phyloP scores from a whole-genome alignment of 441 rosid species.

The Aquilaria agallochum region DNA sequence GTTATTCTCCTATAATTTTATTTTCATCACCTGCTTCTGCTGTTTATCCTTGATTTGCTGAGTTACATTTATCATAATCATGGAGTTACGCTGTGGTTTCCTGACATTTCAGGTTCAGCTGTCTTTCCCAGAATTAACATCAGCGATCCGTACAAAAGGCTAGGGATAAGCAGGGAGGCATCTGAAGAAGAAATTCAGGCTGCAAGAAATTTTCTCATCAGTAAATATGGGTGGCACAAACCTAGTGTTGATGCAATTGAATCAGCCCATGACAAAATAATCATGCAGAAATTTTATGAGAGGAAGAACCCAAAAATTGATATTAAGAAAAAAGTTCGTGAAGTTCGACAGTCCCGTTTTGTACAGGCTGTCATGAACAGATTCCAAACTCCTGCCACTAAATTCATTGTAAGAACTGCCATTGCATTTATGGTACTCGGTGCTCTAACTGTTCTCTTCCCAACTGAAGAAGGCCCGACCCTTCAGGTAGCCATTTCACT shows the following conservation, averaged over 20 bases:
- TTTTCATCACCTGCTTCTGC: background rate
- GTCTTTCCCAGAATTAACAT: conserved; percentile 83
- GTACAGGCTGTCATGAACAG: conserved; percentile 69
- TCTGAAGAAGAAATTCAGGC: conserved; percentile 94
- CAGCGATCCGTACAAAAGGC: conserved; percentile 84
- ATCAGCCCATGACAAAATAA: conserved; percentile 90
- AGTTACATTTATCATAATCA: background rate
- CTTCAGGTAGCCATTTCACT: conserved; percentile 82
- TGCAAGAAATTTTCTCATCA: conserved; percentile 85
- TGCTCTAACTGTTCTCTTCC: conserved; percentile 78
- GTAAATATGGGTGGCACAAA: conserved; percentile 76
- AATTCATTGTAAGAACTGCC: conserved; percentile 59
- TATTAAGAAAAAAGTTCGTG: conserved; percentile 65
- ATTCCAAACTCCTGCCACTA: conserved; percentile 74
- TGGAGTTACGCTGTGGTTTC: conserved; percentile 11
- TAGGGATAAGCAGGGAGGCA: conserved; percentile 92
- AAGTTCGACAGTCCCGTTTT: conserved; percentile 66
- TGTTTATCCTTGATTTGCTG: conserved; percentile 3
- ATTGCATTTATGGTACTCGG: conserved; percentile 68
- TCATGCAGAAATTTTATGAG: conserved; percentile 92
- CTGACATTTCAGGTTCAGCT: conserved; percentile 37
- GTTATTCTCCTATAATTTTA: background rate
- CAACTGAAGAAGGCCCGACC: conserved; percentile 99
- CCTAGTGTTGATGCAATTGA: conserved; percentile 95
- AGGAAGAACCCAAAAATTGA: conserved; percentile 85